Base-by-base conservation (phyloP, 2,329 filamentous ascomycete genomes). In the Aspergillus carbonarius region DNA sequence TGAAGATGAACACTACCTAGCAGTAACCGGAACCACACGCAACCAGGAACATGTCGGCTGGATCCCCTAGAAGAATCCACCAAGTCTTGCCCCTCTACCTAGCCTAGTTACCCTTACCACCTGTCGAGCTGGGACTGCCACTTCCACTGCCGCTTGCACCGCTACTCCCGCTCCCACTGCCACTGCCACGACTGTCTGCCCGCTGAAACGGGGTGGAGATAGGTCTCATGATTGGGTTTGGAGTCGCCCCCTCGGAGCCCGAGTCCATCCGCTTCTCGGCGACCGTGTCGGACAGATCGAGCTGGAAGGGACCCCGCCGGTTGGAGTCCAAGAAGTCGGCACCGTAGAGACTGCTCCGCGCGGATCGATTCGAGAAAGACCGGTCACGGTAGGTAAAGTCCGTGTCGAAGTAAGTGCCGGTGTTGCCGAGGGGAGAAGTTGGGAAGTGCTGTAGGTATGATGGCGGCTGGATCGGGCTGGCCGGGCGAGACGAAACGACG, bases 171-270 rank as follows among this genome's bases (percentile, higher is more conserved):
- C 78, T 76, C 62, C 79, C 72, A 70, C 70, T 70, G 48, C 79
- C 80, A 62, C 81, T 83, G 51, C 77, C 79, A 60, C 79, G 78
- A 68, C 80, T 83, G 51, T 75, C 79, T 35, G 69, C 72, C 64
- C 74, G 70, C 34, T 71, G 72, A 53, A 76, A 77, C 46, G 76
- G 72, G 40, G 74, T 78, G 52, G 74, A 65, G 54, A 68, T 70
- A 17, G 70, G 72, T 58, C 70, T 73, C 48, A 70, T 67, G 62
- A 73, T 76, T 3, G 75, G 73, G 56, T 75, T 74, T 13, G 72
- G 66, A 52, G 67, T 68, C 55, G 68, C 72, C 48, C 68, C 65
- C 42, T 75, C 66, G 30, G 69, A 74, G 57, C 67, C 67, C 20
- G 70, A 66, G 44, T 71, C 67, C 47, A 67, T 69, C 55, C 66